phyloP scores from a whole-genome alignment of 2,329 filamentous ascomycete species.

The Amesomyces nigricolor region DNA sequence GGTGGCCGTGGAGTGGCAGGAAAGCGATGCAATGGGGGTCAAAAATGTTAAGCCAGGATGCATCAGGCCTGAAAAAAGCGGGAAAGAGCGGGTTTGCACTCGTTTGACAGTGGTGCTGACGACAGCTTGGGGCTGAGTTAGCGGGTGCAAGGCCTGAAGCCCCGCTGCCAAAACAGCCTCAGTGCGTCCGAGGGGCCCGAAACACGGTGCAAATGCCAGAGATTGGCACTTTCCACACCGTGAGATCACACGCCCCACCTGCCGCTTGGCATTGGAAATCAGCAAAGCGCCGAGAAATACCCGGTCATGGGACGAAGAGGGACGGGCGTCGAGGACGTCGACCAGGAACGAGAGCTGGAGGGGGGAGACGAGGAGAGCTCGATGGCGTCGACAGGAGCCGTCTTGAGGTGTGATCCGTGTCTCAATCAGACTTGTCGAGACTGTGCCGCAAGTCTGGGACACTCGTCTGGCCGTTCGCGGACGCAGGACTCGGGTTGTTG shows the following conservation, averaged over 20 bases:
- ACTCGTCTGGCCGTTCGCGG: background rate
- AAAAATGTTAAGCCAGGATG: slow-evolving; percentile 26
- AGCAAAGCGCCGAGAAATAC: slow-evolving; percentile 7
- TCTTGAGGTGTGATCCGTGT: no score
- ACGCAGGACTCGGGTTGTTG: background rate
- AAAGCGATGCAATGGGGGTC: slow-evolving; percentile 13
- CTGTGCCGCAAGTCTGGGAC: no score
- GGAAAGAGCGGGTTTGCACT: slow-evolving; percentile 6
- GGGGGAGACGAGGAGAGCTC: no score
- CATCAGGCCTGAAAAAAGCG: slow-evolving; percentile 18
- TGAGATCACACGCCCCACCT: background rate
- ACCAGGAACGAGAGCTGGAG: background rate
- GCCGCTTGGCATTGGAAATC: slow-evolving; percentile 7
- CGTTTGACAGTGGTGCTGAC: slow-evolving; percentile 15
- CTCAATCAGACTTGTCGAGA: no score
- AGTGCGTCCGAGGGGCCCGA: slow-evolving; percentile 5
- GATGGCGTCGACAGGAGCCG: no score
- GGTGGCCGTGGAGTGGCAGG: background rate
- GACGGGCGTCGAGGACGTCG: background rate
- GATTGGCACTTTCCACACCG: background rate
- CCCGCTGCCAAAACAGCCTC: slow-evolving; percentile 9
- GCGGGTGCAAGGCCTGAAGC: slow-evolving; percentile 16
- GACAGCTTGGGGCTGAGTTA: slow-evolving; percentile 16
- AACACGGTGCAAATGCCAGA: slow-evolving; percentile 12
- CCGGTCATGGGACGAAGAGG: background rate